Percentiles rank a stretch among this genome's conserved stretches.
phyloP scores from a whole-genome alignment of 352 stramenopile species.

The Plasmopara muralis region DNA sequence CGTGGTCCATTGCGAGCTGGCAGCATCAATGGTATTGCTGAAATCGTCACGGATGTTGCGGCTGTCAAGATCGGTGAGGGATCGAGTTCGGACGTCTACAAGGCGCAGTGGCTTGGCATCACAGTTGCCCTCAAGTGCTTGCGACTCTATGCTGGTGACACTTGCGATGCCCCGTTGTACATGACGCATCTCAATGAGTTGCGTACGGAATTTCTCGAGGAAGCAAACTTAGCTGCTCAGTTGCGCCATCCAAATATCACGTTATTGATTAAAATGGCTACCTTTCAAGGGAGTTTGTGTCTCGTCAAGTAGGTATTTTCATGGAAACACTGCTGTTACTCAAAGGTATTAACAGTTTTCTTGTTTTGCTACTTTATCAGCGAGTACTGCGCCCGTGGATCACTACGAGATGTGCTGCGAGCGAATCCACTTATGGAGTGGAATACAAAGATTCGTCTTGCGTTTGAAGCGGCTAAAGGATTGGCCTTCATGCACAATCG shows the following conservation, averaged over 20 bases:
- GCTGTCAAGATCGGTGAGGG: conserved; percentile 64
- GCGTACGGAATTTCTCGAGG: conserved; percentile 58
- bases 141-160: conserved; percentile 26
- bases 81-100: conserved; percentile 60
- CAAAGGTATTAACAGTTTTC: neutral
- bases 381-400: conserved; percentile 61
- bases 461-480: conserved; percentile 61
- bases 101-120: conserved; percentile 65
- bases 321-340: neutral
- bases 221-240: conserved; percentile 52
- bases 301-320: conserved; percentile 56
- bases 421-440: conserved; percentile 60
- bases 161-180: conserved; percentile 50
- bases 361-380: conserved; percentile 18
- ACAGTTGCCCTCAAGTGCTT: conserved; percentile 74
- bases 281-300: conserved; percentile 57
- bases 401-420: conserved; percentile 51
- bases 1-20: conserved; percentile 19
- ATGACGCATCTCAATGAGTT: conserved; percentile 59
- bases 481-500: conserved; percentile 77
- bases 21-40: conserved; percentile 28
- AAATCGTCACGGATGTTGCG: conserved; percentile 55
- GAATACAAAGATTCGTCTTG: conserved; percentile 57
- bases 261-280: conserved; percentile 65
- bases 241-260: conserved; percentile 71